These are phyloP conservation scores for Colletotrichum brevisporum DNA, from an alignment of 2,329 filamentous ascomycete species.

Conservation along the genomic window DNA sequence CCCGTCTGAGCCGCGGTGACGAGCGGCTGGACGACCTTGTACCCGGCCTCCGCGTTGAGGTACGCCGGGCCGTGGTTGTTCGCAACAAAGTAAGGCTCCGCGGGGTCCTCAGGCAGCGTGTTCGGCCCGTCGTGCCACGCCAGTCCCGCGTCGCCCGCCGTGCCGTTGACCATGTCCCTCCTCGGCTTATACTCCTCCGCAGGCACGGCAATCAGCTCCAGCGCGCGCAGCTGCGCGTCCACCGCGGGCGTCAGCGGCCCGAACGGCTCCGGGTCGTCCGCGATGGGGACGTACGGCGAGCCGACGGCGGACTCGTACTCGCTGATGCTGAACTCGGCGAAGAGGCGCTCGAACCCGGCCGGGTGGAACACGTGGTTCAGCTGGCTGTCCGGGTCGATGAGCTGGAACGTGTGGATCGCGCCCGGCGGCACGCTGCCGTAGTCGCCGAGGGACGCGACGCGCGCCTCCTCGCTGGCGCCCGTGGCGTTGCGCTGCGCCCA, in stretches of 20 bases:
- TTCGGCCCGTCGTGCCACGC: slow-evolving; percentile 57
- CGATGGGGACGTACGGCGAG: slow-evolving; percentile 28
- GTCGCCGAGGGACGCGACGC: slow-evolving; percentile 57
- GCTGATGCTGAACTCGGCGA: slow-evolving; percentile 49
- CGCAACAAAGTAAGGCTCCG: slow-evolving; percentile 58
- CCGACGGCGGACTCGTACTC: slow-evolving; percentile 40
- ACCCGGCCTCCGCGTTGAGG: slow-evolving; percentile 54
- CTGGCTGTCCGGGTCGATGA: slow-evolving; percentile 61
- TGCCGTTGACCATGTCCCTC: slow-evolving; percentile 56
- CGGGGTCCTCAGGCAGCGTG: slow-evolving; percentile 46
- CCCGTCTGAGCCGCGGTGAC: slow-evolving; percentile 56
- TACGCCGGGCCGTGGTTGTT: slow-evolving; percentile 62
- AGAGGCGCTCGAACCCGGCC: slow-evolving; percentile 62
- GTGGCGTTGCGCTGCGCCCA: slow-evolving; percentile 50
- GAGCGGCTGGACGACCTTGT: slow-evolving; percentile 60
- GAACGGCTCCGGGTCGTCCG: slow-evolving; percentile 15
- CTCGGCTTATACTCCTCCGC: slow-evolving; percentile 55
- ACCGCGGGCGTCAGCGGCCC: slow-evolving; percentile 44
- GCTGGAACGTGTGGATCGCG: slow-evolving; percentile 63
- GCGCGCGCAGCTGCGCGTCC: slow-evolving; percentile 45
- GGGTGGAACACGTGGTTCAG: slow-evolving; percentile 60
- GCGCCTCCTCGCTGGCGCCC: slow-evolving; percentile 47
- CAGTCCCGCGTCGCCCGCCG: slow-evolving; percentile 47
- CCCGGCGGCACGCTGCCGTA: slow-evolving; percentile 60
- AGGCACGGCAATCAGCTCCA: slow-evolving; percentile 8